These are phyloP conservation scores for Abortiporus biennis DNA, from an alignment of 1,284 basidiomycete genomes.

Conservation along the genomic window DNA sequence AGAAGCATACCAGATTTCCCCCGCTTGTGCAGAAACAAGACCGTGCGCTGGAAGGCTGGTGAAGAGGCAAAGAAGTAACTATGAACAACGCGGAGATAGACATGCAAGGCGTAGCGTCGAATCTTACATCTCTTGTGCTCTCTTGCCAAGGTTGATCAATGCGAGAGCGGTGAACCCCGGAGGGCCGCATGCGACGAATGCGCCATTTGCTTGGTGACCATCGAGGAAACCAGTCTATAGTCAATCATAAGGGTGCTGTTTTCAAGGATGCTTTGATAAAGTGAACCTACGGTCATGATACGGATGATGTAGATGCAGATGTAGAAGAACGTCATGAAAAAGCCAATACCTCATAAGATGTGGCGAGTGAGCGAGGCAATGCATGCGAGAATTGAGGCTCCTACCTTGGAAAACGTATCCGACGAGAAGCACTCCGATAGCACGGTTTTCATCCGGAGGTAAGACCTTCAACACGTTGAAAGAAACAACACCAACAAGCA, in stretches of 20 bases:
- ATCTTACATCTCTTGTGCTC: conserved; percentile 31
- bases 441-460: conserved; percentile 27
- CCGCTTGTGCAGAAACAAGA: conserved; percentile 34
- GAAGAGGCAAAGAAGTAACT: conserved; percentile 6
- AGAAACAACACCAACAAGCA: conserved; percentile 44
- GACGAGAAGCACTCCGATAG: conserved; percentile 35
- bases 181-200: conserved; percentile 41
- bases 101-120: conserved; percentile 1
- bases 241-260: background rate
- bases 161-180: conserved; percentile 45
- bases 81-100: conserved; percentile 5
- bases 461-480: conserved; percentile 39
- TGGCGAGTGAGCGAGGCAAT: conserved; percentile 1
- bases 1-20: conserved; percentile 41
- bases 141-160: conserved; percentile 37
- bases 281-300: conserved; percentile 36
- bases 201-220: conserved; percentile 44
- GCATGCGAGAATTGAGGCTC: conserved; percentile 1
- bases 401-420: conserved; percentile 46
- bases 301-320: conserved; percentile 44
- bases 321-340: conserved; percentile 47
- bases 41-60: conserved; percentile 30
- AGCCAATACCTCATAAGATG: conserved; percentile 30
- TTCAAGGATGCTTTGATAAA: background rate
- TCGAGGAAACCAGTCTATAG: conserved; percentile 41